phyloP scores from a whole-genome alignment of 257 asterid species.

The Cinchona pubescens region DNA sequence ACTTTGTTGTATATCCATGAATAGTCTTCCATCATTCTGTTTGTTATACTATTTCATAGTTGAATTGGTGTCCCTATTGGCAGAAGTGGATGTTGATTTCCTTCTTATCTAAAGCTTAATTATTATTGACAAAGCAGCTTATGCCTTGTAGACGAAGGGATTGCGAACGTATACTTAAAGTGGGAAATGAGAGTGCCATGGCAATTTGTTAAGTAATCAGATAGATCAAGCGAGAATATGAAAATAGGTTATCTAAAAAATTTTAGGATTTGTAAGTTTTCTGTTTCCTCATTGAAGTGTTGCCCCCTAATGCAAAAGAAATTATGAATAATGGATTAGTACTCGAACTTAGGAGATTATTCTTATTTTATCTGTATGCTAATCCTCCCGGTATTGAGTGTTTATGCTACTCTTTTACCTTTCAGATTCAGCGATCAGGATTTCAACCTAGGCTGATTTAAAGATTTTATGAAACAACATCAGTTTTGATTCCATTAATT shows the following conservation, averaged over 20 bases:
- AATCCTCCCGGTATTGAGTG: neutral
- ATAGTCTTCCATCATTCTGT: neutral
- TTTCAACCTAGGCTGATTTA: too few species aligned
- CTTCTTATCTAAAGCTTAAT: neutral
- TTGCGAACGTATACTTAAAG: neutral
- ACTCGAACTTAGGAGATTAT: neutral
- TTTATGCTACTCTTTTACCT: neutral
- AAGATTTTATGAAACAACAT: neutral
- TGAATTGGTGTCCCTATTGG: neutral
- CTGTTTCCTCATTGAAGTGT: neutral
- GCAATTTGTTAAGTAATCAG: neutral
- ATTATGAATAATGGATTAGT: neutral
- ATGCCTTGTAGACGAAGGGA: neutral
- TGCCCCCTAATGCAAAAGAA: neutral
- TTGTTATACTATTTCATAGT: neutral
- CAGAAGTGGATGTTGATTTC: neutral
- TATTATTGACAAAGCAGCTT: neutral
- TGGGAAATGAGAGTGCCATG: neutral
- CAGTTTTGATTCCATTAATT: constrained; percentile 12
- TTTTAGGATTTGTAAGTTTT: neutral
- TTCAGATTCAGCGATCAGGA: neutral
- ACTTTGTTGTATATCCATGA: neutral
- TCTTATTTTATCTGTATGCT: neutral
- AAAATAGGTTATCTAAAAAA: neutral
- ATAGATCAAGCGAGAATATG: neutral